Evolutionary conservation across 768 basidiomycete species (phyloP), one percentile per base, ranked within the genome.

Genomic region (Gelatoporia subvermispora): DNA sequence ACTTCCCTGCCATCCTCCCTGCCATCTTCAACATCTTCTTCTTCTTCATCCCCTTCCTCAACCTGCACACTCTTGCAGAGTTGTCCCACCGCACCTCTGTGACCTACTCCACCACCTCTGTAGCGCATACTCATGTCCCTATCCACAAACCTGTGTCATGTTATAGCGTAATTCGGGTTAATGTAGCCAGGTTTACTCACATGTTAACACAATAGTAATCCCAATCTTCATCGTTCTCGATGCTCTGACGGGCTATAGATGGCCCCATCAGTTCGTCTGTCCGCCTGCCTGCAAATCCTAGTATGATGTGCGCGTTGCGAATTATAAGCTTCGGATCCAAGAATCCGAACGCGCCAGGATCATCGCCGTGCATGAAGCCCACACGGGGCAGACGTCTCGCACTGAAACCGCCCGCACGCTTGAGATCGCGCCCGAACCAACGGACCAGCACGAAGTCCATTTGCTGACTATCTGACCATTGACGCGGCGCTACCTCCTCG

Each of bases 251-350:
- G 4, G 43, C 56, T n/a, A 49, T 46, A 3, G 43, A 50, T 23
- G 16, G 36, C 4, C 15, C 10, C 7, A 60, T 47, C 0, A 57
- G 48, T 8, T 49, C 48, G 3, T 16, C 23, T 9, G 61, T 61
- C 1, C 40, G 46, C 1, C 61, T 63, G 41, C 62, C 51, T 8
- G 24, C 20, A 43, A 74, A 77, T 0, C 58, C 70, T 0, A 74
- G 76, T 11, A 77, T 65, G 1, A 78, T 48, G 50, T 79, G 76
- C 2, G 54, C 60, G 0, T 60, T 69, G 0, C 68, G 59, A 20
- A 79, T 59, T 5, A 79, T 64, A 0, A 58, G 51, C 0, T 51
- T 47, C 0, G 77, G 78, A 51, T 79, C 65, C 0, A 78, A 20
- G 37, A 43, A 43, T 3, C 42, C 42, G 25, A 43, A 43, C 18